Evolutionary conservation across 257 asterid genomes (phyloP).

Genomic region (Plectranthus barbatus): DNA sequence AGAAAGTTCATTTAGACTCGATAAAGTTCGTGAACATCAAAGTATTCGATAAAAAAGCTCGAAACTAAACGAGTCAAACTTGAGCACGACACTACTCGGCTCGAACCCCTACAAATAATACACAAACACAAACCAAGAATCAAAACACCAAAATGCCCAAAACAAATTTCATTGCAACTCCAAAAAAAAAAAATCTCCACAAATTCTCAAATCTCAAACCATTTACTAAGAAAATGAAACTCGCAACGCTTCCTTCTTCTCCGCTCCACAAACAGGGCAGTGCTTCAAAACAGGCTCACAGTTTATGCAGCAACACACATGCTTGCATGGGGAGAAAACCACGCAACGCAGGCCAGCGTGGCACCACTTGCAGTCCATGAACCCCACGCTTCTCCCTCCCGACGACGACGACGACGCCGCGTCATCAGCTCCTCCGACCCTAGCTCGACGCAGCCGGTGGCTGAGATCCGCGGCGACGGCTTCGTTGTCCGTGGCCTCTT

Average conservation of each 20-base stretch:
- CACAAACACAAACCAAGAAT: no score
- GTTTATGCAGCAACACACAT: conserved; percentile 54
- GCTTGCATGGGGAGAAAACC: conserved; percentile 64
- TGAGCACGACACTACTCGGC: no score
- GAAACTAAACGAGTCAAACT: no score
- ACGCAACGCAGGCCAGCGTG: conserved; percentile 23
- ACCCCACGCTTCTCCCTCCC: conserved; percentile 10
- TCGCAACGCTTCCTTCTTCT: conserved; percentile 32
- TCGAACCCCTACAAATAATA: no score
- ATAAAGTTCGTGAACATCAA: no score
- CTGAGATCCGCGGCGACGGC: conserved; percentile 27
- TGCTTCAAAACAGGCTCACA: conserved; percentile 47
- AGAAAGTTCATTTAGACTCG: no score
- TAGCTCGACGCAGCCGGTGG: conserved; percentile 22
- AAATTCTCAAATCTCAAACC: no score
- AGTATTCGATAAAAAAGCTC: no score
- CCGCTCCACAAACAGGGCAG: conserved; percentile 50
- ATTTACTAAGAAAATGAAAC: conserved; percentile 22
- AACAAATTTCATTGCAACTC: neutral
- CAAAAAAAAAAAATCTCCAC: no score
- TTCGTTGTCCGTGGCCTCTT: conserved; percentile 40
- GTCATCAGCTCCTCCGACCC: conserved; percentile 7
- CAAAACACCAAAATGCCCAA: no score
- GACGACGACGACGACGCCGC: conserved; percentile 26
- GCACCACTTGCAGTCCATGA: conserved; percentile 58